Evolutionary conservation across 1,139 yeast species (phyloP).

Genomic region (Nakaseomyces bracarensis): DNA sequence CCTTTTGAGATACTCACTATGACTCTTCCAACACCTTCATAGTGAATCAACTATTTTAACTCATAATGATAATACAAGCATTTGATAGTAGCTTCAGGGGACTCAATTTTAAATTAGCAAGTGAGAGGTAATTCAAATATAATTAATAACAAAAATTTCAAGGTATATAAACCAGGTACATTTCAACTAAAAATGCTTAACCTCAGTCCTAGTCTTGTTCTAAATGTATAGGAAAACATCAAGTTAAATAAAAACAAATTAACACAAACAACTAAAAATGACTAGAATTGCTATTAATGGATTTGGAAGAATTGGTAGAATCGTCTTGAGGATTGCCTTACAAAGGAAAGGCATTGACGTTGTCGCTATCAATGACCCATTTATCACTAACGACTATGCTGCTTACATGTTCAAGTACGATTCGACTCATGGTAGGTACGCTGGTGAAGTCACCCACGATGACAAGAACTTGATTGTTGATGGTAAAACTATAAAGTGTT

Average conservation of each 20-base stretch:
- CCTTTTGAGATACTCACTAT: no score
- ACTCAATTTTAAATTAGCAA: no score
- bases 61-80: no score
- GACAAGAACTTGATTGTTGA: slow-evolving; percentile 57
- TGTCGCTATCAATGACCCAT: slow-evolving; percentile 78
- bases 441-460: slow-evolving; percentile 59
- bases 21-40: no score
- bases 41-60: no score
- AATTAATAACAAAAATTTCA: no score
- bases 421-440: slow-evolving; percentile 74
- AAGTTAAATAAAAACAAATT: no score
- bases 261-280: slow-evolving; percentile 28
- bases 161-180: neutral
- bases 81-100: no score
- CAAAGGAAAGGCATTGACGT: slow-evolving; percentile 60
- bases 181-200: no score
- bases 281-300: slow-evolving; percentile 74
- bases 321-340: slow-evolving; percentile 70
- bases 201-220: neutral
- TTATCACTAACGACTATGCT: slow-evolving; percentile 75
- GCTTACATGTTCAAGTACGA: slow-evolving; percentile 86
- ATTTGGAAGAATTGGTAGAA: slow-evolving; percentile 84
- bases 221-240: no score
- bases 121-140: no score
- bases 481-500: slow-evolving; percentile 59